phyloP scores from a whole-genome alignment of 2,329 filamentous ascomycete species.

The Coccinonectria pachysandricola region DNA sequence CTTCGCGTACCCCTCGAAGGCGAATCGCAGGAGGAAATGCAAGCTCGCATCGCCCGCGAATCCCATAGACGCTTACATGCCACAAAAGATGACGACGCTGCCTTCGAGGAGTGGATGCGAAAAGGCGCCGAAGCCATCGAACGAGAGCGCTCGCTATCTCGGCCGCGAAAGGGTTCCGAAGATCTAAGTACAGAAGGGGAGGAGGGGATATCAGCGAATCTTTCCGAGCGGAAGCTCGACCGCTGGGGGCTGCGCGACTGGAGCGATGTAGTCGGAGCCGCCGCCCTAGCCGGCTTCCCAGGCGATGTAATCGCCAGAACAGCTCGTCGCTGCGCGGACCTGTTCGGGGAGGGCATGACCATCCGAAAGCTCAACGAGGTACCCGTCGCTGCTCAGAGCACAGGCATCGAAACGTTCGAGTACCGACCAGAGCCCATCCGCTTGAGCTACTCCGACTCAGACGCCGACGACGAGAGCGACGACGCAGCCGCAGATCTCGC shows the following conservation, averaged over 20 bases:
- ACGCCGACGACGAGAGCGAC: conserved; percentile 16
- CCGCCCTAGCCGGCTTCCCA: conserved; percentile 63
- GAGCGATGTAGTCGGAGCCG: conserved; percentile 74
- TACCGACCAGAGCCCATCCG: conserved; percentile 22
- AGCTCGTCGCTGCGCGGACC: conserved; percentile 59
- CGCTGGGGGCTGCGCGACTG: conserved; percentile 56
- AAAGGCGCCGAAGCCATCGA: conserved; percentile 19
- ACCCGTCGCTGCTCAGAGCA: conserved; percentile 10
- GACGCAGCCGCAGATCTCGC: conserved; percentile 13
- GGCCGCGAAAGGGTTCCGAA: conserved; percentile 8
- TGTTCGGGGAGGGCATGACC: conserved; percentile 65
- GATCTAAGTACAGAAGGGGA: conserved; percentile 10
- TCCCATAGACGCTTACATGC: conserved; percentile 23
- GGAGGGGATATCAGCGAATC: conserved; percentile 8
- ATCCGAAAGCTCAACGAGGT: conserved; percentile 44
- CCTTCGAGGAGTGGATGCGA: conserved; percentile 25
- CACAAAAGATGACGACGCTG: conserved; percentile 25
- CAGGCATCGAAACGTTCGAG: conserved; percentile 16
- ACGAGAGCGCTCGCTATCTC: conserved; percentile 9
- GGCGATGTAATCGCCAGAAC: conserved; percentile 55
- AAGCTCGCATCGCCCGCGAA: conserved; percentile 36
- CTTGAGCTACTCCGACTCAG: conserved; percentile 13
- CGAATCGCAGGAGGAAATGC: conserved; percentile 37
- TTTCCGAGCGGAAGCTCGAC: conserved; percentile 17
- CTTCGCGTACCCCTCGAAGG: conserved; percentile 28